Base-by-base conservation (phyloP, 352 stramenopile species). In the Pythium rhizo-oryzae region DNA sequence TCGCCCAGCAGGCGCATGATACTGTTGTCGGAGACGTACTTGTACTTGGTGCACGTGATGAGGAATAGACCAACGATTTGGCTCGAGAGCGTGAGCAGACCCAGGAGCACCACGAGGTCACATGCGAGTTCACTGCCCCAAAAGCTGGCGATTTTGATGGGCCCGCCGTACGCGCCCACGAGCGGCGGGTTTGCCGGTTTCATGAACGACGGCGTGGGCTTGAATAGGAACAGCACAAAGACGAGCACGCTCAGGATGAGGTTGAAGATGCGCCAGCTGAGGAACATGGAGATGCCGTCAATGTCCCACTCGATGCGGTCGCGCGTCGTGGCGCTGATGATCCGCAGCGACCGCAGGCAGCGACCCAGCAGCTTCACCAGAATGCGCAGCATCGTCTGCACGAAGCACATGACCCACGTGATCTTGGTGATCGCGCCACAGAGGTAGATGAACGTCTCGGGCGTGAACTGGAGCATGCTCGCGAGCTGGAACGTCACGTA, bases 391-490 rank as follows among this genome's bases (percentile, higher is more conserved):
- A 79, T 11, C 3, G 78, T 79, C 46, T 90, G 80, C 3, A 75
- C 57, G 4, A 80, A 68, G 23, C 82, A 90, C 65, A 88, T 83
- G 54, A 88, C 47, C 82, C 79, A 90, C 59, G 82, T 87, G 37
- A 87, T 73, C 1, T 70, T 76, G 9, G 76, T 84, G 49, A 90
- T 49, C 1, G 78, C 78, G 1, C 63, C 74, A 33, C 70, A 76
- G 52, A 87, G 66, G 63, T 85, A 90, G 19, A 88, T 72, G 43
- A 86, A 85, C 50, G 78, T 84, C 21, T 81, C 74, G 23, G 79
- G 52, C 23, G 59, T 84, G 9, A 78, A 66, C 8, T 76, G 69
- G 71, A 90, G 84, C 72, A 67, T 83, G 15, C 76, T 75, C 0
- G 72, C 80, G 23, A 85, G 77, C 35, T 83, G 59, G 8, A 81